A percentile compares a stretch with the other conserved stretches of the same genome.
These are phyloP conservation scores for Amanita jacksonii DNA, from an alignment of 768 basidiomycete genomes.

Conservation along the genomic window DNA sequence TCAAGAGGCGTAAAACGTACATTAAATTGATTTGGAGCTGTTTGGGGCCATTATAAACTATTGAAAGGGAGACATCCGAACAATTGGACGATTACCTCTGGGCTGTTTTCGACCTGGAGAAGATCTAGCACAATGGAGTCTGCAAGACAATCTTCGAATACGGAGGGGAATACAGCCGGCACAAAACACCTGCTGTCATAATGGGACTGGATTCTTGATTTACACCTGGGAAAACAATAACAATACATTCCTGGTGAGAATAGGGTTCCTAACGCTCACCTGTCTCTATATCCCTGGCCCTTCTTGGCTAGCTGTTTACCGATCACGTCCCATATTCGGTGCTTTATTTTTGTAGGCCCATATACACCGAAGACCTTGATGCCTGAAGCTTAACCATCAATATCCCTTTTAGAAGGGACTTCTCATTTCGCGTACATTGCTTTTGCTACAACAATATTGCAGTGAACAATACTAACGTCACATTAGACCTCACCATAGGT, in stretches of 20 bases:
- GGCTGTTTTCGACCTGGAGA: slow-evolving; percentile 28
- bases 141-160: slow-evolving; percentile 17
- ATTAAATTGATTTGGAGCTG: slow-evolving; percentile 3
- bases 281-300: slow-evolving; percentile 40
- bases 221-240: slow-evolving; percentile 32
- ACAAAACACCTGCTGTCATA: slow-evolving; percentile 30
- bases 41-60: too few relatives aligned
- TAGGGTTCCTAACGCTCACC: too few relatives aligned
- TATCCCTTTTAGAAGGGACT: neutral
- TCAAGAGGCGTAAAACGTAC: neutral
- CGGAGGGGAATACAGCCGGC: slow-evolving; percentile 44
- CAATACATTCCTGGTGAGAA: too few relatives aligned
- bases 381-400: slow-evolving; percentile 13
- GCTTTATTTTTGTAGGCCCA: slow-evolving; percentile 29
- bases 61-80: neutral
- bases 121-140: slow-evolving; percentile 22
- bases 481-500: slow-evolving; percentile 1
- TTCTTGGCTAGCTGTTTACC: slow-evolving; percentile 27
- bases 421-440: slow-evolving; percentile 17
- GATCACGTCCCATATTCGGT: slow-evolving; percentile 29
- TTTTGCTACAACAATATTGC: slow-evolving; percentile 15
- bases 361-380: slow-evolving; percentile 30
- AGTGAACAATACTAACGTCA: too few relatives aligned
- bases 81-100: slow-evolving; percentile 38
- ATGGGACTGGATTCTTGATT: slow-evolving; percentile 28